Base-by-base conservation (phyloP, 306 rosid genomes). In the Cucurbita maxima region DNA sequence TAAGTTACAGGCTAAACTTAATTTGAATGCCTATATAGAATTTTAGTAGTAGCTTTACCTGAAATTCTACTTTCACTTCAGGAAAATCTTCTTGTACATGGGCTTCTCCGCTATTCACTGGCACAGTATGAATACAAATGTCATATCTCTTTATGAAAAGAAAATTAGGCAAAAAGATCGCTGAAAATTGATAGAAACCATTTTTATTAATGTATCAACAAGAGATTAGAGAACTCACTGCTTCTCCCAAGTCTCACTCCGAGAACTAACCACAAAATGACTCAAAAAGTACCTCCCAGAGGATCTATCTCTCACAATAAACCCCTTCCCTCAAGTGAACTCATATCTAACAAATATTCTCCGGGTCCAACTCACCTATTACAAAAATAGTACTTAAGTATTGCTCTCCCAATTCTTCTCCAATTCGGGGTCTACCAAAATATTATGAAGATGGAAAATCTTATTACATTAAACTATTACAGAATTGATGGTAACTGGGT, bases 31-130 rank as follows among this genome's bases (percentile, higher is more conserved):
- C 59, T 38, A 48, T 19, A 71, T 62, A 40, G 36, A 45, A 19
- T 25, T 13, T 74, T 34, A 30, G 50, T 53, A 18, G 41, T 60
- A 77, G 73, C 38, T 74, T 73, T 84, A 93, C 97, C 96, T 93
- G 98, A 80, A 88, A 90, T 76, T 90, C 92, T 77, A 93, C 88
- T 75, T 82, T 88, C 73, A 88, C 96, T 82, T 93, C 98, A 43
- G 89, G 87, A 80, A 87, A 88, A 38, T 93, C 98, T 81, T 93
- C 97, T 81, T 84, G 88, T 57, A 43, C 64, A 9, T 72, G 80
- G 74, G 75, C 77, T 68, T 89, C 96, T 72, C 76, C 83, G 44
- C 83, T 79, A 41, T 78, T 84, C 76, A 83, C 98, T 93, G 97
- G 81, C 69, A 83, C 62, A 80, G 58, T 18, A 72, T 36, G 38